A percentile compares a stretch with the other conserved stretches of the same genome.
These are phyloP conservation scores for Scutellaria galericulata DNA, from an alignment of 257 asterid genomes.

Conservation along the genomic window DNA sequence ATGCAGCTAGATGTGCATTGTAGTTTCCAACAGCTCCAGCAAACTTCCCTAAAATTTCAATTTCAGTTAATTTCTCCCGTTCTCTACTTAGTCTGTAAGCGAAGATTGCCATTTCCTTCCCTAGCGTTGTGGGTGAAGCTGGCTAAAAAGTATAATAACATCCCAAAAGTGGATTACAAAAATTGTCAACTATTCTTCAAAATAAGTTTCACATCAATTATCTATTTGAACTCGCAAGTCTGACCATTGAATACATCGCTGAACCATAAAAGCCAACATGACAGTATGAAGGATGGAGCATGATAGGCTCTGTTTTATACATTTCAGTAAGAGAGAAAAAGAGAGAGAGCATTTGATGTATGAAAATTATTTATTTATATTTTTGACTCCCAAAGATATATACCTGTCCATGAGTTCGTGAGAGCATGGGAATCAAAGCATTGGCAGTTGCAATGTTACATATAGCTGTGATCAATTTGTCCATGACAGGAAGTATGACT, in stretches of 20 bases:
- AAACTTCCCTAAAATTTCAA: conserved; percentile 60
- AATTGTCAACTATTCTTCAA: background rate
- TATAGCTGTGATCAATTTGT: conserved; percentile 48
- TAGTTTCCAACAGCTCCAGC: conserved; percentile 81
- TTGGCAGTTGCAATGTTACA: conserved; percentile 46
- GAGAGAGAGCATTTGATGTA: background rate
- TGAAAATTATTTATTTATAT: background rate
- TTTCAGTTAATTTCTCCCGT: conserved; percentile 38
- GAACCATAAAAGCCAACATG: background rate
- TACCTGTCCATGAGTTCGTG: conserved; percentile 72
- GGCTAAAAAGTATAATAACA: conserved; percentile 43
- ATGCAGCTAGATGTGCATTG: conserved; percentile 64
- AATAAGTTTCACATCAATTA: background rate
- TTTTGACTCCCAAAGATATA: background rate
- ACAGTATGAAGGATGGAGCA: background rate
- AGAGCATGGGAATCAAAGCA: conserved; percentile 60
- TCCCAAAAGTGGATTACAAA: conserved; percentile 9
- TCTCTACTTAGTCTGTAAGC: conserved; percentile 56
- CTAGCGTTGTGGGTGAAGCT: conserved; percentile 68
- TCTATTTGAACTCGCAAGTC: background rate
- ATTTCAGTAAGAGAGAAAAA: background rate
- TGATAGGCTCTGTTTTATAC: background rate
- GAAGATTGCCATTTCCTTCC: conserved; percentile 70
- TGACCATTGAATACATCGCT: background rate
- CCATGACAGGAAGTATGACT: conserved; percentile 54